Evolutionary conservation across 2,329 filamentous ascomycete species (phyloP), one percentile per base, ranked within the genome.

Genomic region (Canariomyces notabilis): DNA sequence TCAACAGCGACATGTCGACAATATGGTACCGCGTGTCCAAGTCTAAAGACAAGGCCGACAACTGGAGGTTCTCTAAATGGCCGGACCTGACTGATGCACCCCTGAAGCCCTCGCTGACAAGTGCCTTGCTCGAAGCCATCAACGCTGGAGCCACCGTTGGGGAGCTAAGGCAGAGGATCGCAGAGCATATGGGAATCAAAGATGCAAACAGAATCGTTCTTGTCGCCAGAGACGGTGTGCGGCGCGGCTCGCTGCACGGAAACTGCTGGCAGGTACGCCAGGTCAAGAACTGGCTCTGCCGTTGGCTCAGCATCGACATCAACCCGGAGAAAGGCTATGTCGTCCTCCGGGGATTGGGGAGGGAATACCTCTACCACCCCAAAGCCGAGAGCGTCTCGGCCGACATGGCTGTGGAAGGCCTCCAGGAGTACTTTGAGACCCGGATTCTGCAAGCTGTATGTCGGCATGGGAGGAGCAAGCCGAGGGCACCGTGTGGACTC

Each of bases 361-460:
- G 64, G 44, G 52, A 62, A 34, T 67, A 67, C 39, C 23, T 67
- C 32, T 64, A 58, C 32, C 65, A 67, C 35, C 56, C 56, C 6
- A 20, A 45, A 8, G 3, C 31, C 16, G 9, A 20, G 3, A 38
- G 21, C 29, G 39, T 37, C 15, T 39, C 34, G 2, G 5, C 37
- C 2, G 31, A 37, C n/a, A 37, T 48, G 41, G 21, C 37, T 3
- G 18, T 49, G 31, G 29, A n/a, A 6, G n/a, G n/a, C 5, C 32
- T 57, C 14, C 42, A 48, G 37, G 15, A 22, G 2, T 54, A 52
- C 44, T 15, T 60, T n/a, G 42, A 37, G 12, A 22, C 18, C 6
- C 50, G 44, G 6, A n/a, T 57, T 12, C 29, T 59, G 9, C 46
- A 22, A 3, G 22, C 26, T 9, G 41, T 54, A 16, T 48, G 49